Percentiles rank a stretch among this genome's conserved stretches.
Evolutionary conservation across 331 rosid species (phyloP).

Genomic region (Malus hybrid): DNA sequence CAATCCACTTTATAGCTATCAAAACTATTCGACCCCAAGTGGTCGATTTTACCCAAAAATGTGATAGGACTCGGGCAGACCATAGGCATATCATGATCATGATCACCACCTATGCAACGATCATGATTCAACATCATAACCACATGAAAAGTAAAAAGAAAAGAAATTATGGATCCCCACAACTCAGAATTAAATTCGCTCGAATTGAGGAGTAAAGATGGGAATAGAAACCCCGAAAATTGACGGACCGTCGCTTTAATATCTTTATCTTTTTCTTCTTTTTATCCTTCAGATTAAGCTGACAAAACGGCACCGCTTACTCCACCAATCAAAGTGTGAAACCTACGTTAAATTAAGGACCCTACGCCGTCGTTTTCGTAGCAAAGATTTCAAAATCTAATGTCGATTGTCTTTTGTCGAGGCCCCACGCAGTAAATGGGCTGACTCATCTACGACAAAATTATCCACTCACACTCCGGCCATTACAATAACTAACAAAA

Average conservation of each 20-base stretch:
- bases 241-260: background rate
- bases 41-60: no score
- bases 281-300: background rate
- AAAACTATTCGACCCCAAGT: no score
- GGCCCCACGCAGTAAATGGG: conserved; percentile 1
- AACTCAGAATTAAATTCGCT: no score
- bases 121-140: conserved; percentile 12
- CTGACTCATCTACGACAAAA: background rate
- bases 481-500: background rate
- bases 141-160: background rate
- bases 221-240: no score
- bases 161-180: background rate
- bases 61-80: no score
- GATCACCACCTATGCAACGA: conserved; percentile 7
- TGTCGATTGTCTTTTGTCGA: background rate
- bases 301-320: background rate
- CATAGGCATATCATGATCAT: background rate
- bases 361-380: background rate
- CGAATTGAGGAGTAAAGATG: no score
- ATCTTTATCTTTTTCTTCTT: background rate
- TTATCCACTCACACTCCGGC: background rate
- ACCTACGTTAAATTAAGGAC: background rate
- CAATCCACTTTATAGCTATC: no score
- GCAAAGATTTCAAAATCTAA: background rate
- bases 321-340: background rate